Percentiles rank a stretch among this genome's conserved stretches.
phyloP scores from a whole-genome alignment of 2,329 filamentous ascomycete species.

The Cercospora sesami region DNA sequence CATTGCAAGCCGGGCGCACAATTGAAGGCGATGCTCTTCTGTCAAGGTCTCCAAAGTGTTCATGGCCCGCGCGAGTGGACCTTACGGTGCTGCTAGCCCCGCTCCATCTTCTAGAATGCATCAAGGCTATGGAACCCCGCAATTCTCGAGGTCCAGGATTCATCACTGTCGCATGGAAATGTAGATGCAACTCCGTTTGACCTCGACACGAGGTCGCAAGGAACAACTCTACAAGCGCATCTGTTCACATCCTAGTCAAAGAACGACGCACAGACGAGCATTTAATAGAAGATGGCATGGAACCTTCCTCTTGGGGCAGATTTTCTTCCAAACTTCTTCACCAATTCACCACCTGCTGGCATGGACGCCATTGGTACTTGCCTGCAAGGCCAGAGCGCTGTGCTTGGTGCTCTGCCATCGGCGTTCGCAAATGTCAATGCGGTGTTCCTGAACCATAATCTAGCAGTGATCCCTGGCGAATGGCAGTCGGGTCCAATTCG shows the following conservation, averaged over 20 bases:
- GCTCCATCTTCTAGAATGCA: not conserved
- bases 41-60: not conserved
- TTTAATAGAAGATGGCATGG: slow-evolving; percentile 10
- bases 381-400: slow-evolving; percentile 12
- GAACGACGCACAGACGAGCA: not conserved
- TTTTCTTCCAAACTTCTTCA: slow-evolving; percentile 17
- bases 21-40: not conserved
- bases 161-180: not conserved
- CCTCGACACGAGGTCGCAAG: not conserved
- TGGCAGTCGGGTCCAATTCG: slow-evolving; percentile 24
- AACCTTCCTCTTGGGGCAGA: slow-evolving; percentile 13
- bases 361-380: slow-evolving; percentile 20
- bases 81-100: not conserved
- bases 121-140: not conserved
- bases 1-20: not conserved
- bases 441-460: slow-evolving; percentile 24
- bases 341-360: not conserved
- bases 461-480: slow-evolving; percentile 27
- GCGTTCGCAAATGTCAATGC: slow-evolving; percentile 21
- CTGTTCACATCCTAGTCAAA: not conserved
- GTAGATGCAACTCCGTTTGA: not conserved
- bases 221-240: not conserved
- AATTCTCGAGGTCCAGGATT: not conserved
- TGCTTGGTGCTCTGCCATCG: slow-evolving; percentile 22
- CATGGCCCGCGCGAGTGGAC: not conserved